Conservation (phyloP, 306 rosid species). For the Trichosanthes cucumerina region DNA sequence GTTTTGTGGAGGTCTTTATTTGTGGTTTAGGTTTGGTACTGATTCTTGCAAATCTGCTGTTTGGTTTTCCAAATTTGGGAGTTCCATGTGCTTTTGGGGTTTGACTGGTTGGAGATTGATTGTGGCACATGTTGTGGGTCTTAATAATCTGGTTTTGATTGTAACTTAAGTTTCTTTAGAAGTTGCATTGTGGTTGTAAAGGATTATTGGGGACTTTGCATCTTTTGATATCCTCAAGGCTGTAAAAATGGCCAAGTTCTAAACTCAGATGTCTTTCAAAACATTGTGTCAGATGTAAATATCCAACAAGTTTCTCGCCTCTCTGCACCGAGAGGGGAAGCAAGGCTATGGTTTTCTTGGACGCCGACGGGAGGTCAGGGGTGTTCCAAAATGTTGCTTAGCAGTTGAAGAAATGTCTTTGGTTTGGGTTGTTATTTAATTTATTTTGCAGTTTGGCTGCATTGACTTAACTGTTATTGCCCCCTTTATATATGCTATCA, state of each 20-base stretch:
- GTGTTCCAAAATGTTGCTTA: background rate
- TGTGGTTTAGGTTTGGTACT: background rate
- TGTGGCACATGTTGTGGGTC: background rate
- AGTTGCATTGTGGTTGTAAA: background rate
- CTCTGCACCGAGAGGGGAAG: background rate
- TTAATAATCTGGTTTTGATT: background rate
- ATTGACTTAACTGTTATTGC: background rate
- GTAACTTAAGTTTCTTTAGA: background rate
- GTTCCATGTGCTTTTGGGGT: background rate
- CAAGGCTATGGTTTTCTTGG: background rate
- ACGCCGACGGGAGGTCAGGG: background rate
- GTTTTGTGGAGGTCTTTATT: background rate
- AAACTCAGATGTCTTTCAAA: background rate
- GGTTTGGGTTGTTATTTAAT: background rate
- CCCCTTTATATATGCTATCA: background rate
- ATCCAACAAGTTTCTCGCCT: background rate
- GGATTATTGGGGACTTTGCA: background rate
- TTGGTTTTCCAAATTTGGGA: slow-evolving; percentile 8
- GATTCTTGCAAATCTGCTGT: background rate
- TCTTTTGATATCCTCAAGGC: background rate
- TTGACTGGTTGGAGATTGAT: background rate
- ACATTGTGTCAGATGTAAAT: background rate
- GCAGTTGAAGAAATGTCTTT: background rate
- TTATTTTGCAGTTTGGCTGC: background rate
- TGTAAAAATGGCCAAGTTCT: background rate